Evolutionary conservation across 768 basidiomycete species (phyloP), one percentile per base, ranked within the genome.

Genomic region (Tricholoma flavovirens): DNA sequence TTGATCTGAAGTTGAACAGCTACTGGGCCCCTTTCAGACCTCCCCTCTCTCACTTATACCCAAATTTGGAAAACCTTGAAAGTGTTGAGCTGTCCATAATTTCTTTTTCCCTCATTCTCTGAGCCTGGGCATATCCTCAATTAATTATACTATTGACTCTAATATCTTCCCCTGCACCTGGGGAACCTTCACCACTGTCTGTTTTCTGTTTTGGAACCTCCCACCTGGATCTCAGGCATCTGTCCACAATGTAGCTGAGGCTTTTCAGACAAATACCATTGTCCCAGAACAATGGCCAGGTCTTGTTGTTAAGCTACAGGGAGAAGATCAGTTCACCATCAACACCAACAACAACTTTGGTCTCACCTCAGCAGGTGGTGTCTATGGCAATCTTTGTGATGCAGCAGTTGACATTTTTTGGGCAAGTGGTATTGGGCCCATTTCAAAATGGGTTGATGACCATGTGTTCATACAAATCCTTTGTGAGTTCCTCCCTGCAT

Each of bases 11-110:
- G 15, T 69, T 0, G 66, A 69, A 33, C 0, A 8, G 0, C 7
- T 55, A 9, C 38, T 73, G 6, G 69, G 72, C 1, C 66, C 62
- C 0, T 73, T 72, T 35, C 71, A 72, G 21, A 57, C 67, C 0
- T 71, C 65, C 1, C 72, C 70, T 0, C 57, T 71, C 0, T 64
- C 51, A 0, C 38, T 71, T 9, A 60, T 67, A 8, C 67, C 67
- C 0, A 72, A 74, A 26, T 52, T 62, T 0, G 57, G 63, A 5
- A 64, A 60, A 4, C 64, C 64, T 0, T 62, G 60, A 0, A 64
- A 62, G 15, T 67, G 51, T 8, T 51, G 62, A 0, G 53, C 67
- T 3, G 59, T 73, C 2, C 71, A 72, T 17, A 68, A 73, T 22
- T 59, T 70, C 22, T 71, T 64, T 0, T 67, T 60, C 22, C 62